These are phyloP conservation scores for Monilinia vaccinii-corymbosi DNA, from an alignment of 2,329 filamentous ascomycete genomes.

Conservation along the genomic window DNA sequence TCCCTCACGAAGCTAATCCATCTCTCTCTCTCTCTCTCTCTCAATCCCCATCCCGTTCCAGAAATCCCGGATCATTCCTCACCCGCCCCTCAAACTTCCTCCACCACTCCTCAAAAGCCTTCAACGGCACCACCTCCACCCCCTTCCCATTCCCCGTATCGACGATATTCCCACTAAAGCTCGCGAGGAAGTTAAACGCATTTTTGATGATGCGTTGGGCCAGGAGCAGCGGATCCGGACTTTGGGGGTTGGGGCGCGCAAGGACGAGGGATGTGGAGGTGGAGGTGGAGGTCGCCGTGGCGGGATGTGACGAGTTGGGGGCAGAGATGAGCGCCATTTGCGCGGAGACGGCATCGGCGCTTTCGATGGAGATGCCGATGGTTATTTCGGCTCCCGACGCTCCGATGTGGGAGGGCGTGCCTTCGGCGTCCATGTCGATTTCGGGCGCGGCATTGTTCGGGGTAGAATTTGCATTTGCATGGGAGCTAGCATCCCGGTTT, in stretches of 20 bases:
- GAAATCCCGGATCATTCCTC: constrained; percentile 76
- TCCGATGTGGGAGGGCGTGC: constrained; percentile 6
- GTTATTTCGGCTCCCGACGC: constrained; percentile 41
- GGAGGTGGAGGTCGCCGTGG: too few relatives aligned
- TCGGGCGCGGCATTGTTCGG: constrained; percentile 35
- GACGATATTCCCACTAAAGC: constrained; percentile 59
- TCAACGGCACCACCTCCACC: constrained; percentile 83
- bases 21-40: neutral
- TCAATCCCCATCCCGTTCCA: constrained; percentile 50
- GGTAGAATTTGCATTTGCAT: neutral
- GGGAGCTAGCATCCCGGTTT: constrained; percentile 26
- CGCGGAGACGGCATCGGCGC: constrained; percentile 58
- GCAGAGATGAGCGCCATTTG: constrained; percentile 54
- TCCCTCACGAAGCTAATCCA: too few relatives aligned
- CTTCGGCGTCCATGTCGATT: constrained; percentile 24
- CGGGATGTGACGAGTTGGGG: constrained; percentile 13
- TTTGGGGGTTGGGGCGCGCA: neutral
- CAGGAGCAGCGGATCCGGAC: constrained; percentile 60
- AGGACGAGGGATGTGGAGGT: constrained; percentile 37
- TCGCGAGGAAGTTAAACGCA: constrained; percentile 91
- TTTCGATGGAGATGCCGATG: constrained; percentile 76
- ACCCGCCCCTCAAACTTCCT: constrained; percentile 85
- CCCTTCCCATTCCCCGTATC: constrained; percentile 35
- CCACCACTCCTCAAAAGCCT: constrained; percentile 97
- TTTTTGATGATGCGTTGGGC: constrained; percentile 94